Evolutionary conservation across 257 asterid species (phyloP), one percentile per base, ranked within the genome.

Genomic region (Plantago major): DNA sequence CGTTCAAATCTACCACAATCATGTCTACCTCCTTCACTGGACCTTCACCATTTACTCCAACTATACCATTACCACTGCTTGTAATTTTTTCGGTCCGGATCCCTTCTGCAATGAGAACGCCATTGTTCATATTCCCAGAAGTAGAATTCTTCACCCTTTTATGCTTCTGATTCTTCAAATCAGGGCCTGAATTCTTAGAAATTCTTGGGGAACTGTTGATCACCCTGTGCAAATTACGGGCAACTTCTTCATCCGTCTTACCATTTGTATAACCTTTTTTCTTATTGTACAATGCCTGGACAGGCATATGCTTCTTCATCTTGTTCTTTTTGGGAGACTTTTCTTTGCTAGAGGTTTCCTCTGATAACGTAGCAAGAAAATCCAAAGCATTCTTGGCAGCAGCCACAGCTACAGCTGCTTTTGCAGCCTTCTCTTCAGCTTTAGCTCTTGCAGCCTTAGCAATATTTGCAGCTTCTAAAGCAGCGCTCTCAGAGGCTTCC

Each of bases 351-450:
- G 71, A 63, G 22, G 74, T 66, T 63, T 71, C 83, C 52, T 82
- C 94, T 9, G 85, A 70, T 50, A 88, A 68, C 42, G 65, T 76
- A 57, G 92, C 85, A 44, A 91, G 94, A 57, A 86, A 79, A 66
- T 84, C 96, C 66, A 91, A 72, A 28, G 98, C 98, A 62, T 62
- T 79, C 82, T 81, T 91, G 51, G 98, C 98, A 65, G 92, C 92
- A 50, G 93, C 85, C 67, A 88, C 82, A 9, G 96, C 96, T 78
- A 71, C 86, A 1, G 87, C 95, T 26, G 98, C 96, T 76, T 75
- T 91, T 26, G 87, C 85, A 26, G 98, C 98, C 73, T 91, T 91
- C 69, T 82, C 88, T 72, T 86, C 96, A 14, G 98, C 98, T 12
- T 69, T 67, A 69, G 95, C 95, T 73, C 95, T 81, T 17, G 96